Conservation (phyloP, 257 asterid species). For the Nemophila menziesii region DNA sequence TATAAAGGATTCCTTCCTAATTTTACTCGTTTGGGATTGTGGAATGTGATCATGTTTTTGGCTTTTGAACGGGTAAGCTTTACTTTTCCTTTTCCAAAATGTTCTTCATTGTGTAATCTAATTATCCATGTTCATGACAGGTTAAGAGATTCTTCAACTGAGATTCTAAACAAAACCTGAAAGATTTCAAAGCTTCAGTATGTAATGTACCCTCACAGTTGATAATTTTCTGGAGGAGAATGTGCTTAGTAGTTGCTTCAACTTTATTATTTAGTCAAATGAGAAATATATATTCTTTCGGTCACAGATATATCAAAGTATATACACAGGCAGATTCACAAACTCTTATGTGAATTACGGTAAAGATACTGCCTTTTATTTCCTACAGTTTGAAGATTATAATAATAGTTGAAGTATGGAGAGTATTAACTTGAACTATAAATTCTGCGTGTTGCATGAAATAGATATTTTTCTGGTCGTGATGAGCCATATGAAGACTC, state of each 20-base stretch:
- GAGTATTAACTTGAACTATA: neutral
- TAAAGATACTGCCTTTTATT: neutral
- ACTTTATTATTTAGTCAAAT: neutral
- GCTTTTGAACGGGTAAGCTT: constrained; percentile 62
- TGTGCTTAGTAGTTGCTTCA: constrained; percentile 2
- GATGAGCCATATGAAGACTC: neutral
- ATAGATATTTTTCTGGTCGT: neutral
- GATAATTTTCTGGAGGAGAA: neutral
- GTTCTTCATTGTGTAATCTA: neutral
- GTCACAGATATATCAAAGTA: neutral
- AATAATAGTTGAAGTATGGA: neutral
- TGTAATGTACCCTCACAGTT: neutral
- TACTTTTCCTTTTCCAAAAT: neutral
- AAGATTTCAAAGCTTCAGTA: neutral
- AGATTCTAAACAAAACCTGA: constrained; percentile 5
- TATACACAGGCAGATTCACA: neutral
- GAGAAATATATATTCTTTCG: neutral
- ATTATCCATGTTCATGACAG: constrained; percentile 25
- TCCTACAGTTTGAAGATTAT: neutral
- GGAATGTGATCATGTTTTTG: constrained; percentile 87
- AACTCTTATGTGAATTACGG: neutral
- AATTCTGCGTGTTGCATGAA: neutral
- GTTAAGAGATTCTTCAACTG: constrained; percentile 38
- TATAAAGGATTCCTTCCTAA: constrained; percentile 87
- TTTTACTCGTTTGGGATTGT: constrained; percentile 64